Evolutionary conservation across 2,329 filamentous ascomycete species (phyloP), one percentile per base, ranked within the genome.

Genomic region (Lithohypha guttulata): DNA sequence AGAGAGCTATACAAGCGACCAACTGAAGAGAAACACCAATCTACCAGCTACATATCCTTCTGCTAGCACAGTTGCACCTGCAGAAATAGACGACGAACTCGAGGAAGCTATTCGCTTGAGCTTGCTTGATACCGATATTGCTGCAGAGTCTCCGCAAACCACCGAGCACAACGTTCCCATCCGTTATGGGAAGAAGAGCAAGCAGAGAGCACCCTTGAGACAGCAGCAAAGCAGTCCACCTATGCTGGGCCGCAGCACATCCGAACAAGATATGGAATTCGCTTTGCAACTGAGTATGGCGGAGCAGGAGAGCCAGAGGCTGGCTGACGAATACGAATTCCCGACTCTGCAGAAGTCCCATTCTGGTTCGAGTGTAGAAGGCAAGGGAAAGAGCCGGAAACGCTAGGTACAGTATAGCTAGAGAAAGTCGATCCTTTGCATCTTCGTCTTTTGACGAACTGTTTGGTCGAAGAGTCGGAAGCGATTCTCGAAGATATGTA

Each of bases 21-120:
- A 63, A 31, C 53, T 57, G 22, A 69, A 70, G 27, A 58, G 61
- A 10, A 60, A 61, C 34, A 64, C 68, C 20, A 40, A 22, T 31
- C 31, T 31, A 11, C 27, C 39, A 3, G 21, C 32, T n/a, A 27
- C 25, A 14, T 5, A 15, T 4, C 26, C 26, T 17, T 35, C 26
- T 3, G 23, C 23, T 10, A 55, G 61, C 0, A 64, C 70, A 13
- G 65, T 70, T 23, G 8, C 5, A 13, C 14, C 14, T 15, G 13
- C 9, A 26, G 65, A 70, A 22, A 51, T 71, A 3, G 72, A 75
- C 41, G 66, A 69, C 3, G 74, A 79, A 23, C 65, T 79, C 14
- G 74, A 73, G 3, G 73, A 79, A 58, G 75, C 75, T 1, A 77
- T 79, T 38, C 70, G 74, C 10, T 61, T 74, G 19, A 69, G 65